Evolutionary conservation across 2,329 filamentous ascomycete genomes (phyloP).

Genomic region (Penicillium glabrum): DNA sequence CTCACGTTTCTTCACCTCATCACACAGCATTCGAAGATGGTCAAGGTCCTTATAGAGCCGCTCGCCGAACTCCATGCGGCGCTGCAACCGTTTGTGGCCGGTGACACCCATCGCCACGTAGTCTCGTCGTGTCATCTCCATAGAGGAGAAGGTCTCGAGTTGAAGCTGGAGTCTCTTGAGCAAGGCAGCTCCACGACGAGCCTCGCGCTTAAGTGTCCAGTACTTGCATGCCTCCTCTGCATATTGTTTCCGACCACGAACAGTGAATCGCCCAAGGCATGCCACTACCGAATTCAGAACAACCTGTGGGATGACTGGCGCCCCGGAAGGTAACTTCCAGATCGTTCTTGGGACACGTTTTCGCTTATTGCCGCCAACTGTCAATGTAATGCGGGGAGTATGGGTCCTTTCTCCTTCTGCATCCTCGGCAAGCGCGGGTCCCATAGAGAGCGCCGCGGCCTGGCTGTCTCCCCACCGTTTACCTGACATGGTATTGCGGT

Average conservation of each 20-base stretch:
- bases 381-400: slow-evolving; percentile 54
- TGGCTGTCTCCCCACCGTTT: slow-evolving; percentile 91
- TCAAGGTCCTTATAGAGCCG: slow-evolving; percentile 66
- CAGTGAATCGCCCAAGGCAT: slow-evolving; percentile 78
- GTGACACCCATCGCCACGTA: slow-evolving; percentile 92
- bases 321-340: slow-evolving; percentile 93
- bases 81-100: slow-evolving; percentile 72
- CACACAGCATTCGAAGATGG: slow-evolving; percentile 68
- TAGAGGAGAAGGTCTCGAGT: slow-evolving; percentile 94
- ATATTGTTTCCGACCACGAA: slow-evolving; percentile 86
- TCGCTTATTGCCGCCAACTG: slow-evolving; percentile 58
- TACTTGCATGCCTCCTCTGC: slow-evolving; percentile 92
- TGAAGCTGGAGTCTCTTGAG: slow-evolving; percentile 91
- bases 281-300: slow-evolving; percentile 84
- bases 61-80: slow-evolving; percentile 86
- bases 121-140: slow-evolving; percentile 93
- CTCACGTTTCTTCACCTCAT: slow-evolving; percentile 73
- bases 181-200: slow-evolving; percentile 83
- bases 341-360: slow-evolving; percentile 64
- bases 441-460: slow-evolving; percentile 75
- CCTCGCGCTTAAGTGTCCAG: slow-evolving; percentile 95
- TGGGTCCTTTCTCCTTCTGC: slow-evolving; percentile 40
- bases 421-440: slow-evolving; percentile 64
- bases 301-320: slow-evolving; percentile 86
- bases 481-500: slow-evolving; percentile 84